These are phyloP conservation scores for Phytophthora palmivora DNA, from an alignment of 352 stramenopile genomes.

Conservation along the genomic window DNA sequence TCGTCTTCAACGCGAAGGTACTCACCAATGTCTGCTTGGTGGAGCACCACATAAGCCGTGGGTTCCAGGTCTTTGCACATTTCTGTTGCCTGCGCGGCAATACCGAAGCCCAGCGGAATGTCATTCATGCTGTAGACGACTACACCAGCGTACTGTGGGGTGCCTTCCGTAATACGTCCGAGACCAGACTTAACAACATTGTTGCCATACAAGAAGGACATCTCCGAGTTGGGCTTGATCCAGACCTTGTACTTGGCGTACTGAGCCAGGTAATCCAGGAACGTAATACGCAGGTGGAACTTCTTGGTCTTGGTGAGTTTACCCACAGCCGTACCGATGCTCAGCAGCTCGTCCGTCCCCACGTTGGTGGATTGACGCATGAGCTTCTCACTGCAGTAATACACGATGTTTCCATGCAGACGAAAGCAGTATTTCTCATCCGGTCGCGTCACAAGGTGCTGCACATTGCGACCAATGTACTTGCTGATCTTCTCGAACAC, in stretches of 20 bases:
- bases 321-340: conserved; percentile 97
- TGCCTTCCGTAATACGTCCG: conserved; percentile 97
- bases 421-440: conserved; percentile 99
- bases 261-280: conserved; percentile 98
- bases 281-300: conserved; percentile 98
- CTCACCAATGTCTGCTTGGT: conserved; percentile 99
- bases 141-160: conserved; percentile 98
- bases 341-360: conserved; percentile 94
- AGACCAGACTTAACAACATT: conserved; percentile 99
- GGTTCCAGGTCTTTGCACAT: conserved; percentile 96
- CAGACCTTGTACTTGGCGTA: conserved; percentile 99
- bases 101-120: conserved; percentile 98
- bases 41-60: conserved; percentile 97
- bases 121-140: conserved; percentile 99
- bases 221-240: conserved; percentile 99
- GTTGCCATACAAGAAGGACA: conserved; percentile 99
- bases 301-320: conserved; percentile 99
- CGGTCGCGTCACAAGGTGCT: conserved; percentile 96
- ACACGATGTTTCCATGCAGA: conserved; percentile 97
- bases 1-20: conserved; percentile 99
- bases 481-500: conserved; percentile 99
- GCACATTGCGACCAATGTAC: conserved; percentile 98
- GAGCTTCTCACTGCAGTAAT: conserved; percentile 97
- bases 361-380: conserved; percentile 97
- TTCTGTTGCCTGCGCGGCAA: conserved; percentile 96